Conservation (phyloP, 2,329 filamentous ascomycete genomes). For the Botrytis pseudocinerea region DNA sequence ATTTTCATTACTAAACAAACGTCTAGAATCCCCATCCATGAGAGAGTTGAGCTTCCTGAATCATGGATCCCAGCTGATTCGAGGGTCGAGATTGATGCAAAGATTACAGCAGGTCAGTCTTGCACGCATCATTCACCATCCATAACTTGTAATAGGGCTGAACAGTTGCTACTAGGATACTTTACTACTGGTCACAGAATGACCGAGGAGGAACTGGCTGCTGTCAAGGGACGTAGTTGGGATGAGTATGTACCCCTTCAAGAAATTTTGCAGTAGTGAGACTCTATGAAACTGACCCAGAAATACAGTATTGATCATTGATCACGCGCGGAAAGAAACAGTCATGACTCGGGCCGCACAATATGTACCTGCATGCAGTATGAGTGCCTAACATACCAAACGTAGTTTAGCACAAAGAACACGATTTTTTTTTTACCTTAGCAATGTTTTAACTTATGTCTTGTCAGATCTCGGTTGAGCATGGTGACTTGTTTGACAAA, state of each 20-base stretch:
- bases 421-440: conserved; percentile 11
- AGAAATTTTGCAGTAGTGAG: conserved; percentile 26
- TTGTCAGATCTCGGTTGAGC: conserved; percentile 23
- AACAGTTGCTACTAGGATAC: conserved; percentile 52
- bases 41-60: conserved; percentile 88
- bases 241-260: conserved; percentile 62
- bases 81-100: conserved; percentile 97
- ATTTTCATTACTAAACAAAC: conserved; percentile 22
- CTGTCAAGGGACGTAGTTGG: conserved; percentile 89
- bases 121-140: conserved; percentile 17
- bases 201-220: conserved; percentile 80
- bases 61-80: conserved; percentile 93
- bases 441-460: conserved; percentile 7
- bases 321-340: conserved; percentile 33
- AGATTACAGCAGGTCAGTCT: conserved; percentile 81
- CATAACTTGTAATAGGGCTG: conserved; percentile 36
- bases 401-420: conserved; percentile 20
- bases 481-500: conserved; percentile 24
- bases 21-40: conserved; percentile 74
- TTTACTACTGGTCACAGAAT: conserved; percentile 89
- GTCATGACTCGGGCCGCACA: conserved; percentile 26
- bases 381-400: conserved; percentile 25
- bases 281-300: conserved; percentile 37
- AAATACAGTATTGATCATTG: conserved; percentile 40
- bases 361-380: conserved; percentile 26